Base-by-base conservation (phyloP, 148 eudicot genomes). In the Vaccinium darrowii region DNA sequence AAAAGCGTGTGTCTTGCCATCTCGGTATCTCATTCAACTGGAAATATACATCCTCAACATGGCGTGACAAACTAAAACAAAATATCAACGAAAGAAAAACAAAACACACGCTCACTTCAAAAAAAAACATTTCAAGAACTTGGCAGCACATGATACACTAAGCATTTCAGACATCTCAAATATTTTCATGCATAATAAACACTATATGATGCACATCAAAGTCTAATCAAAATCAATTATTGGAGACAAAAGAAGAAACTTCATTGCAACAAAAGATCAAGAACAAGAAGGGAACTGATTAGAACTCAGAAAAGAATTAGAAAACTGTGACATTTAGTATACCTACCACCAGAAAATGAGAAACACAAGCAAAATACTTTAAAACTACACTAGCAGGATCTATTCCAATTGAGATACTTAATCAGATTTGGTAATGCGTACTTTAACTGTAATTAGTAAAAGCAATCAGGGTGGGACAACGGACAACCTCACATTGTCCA, bases 151-250 rank as follows among this genome's bases (percentile, higher is more conserved):
- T 43, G 21, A 47, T 65, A 81, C 33, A 51, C 57, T 79, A 43
- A 43, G 47, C 47, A 23, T 15, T 81, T 81, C 74, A 67, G 3
- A 25, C 84, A 82, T 82, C 50, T 30, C 39, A 51, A 69, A 15
- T 30, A 56, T 25, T 67, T 15, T 5, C 50, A 15, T 52, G 21
- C 21, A 18, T 49, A 27, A 15, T 21, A 23, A 5, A 82, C 15
- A 50, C 60, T n/a, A 15, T 8, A 67, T 52, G 39, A 67, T 23
- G 23, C n/a, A 16, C 39, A n/a, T 47, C 7, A 52, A 39, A 69
- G 8, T 51, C 14, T 25, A 63, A 60, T 7, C 63, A 39, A 47
- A 14, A 50, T 8, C 25, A 81, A 21, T 47, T 11, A 56, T 36
- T 80, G 4, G 21, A 12, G 33, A 77, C 69, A 57, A 57, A 56